phyloP scores from a whole-genome alignment of 2,329 filamentous ascomycete species.

The Emergomyces orientalis region DNA sequence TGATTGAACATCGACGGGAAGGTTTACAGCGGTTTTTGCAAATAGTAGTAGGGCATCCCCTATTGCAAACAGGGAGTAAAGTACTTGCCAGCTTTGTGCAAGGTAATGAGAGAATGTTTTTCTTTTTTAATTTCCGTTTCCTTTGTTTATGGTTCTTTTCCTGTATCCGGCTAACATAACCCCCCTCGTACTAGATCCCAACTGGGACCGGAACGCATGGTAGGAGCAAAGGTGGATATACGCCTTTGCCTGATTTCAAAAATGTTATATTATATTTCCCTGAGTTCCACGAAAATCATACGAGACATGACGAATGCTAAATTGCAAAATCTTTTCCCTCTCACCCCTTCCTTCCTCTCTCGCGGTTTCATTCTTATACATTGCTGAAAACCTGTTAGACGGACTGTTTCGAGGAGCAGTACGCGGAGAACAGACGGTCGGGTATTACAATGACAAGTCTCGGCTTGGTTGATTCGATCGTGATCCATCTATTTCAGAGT shows the following conservation, averaged over 20 bases:
- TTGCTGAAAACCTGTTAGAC: background rate
- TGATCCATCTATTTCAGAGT: background rate
- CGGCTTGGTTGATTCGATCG: background rate
- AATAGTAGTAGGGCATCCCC: conserved; percentile 92
- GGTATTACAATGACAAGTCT: background rate
- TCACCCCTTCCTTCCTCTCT: background rate
- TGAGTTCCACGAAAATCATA: background rate
- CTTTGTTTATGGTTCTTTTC: background rate
- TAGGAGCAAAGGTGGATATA: conserved; percentile 28
- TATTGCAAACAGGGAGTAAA: conserved; percentile 95
- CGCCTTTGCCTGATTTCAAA: background rate
- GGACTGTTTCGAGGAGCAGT: background rate
- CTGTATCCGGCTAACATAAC: conserved; percentile 13
- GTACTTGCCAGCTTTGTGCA: conserved; percentile 95
- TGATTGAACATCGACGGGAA: conserved; percentile 87
- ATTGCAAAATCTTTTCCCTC: background rate
- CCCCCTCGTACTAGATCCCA: conserved; percentile 34
- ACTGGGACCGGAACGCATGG: conserved; percentile 86
- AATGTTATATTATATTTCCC: background rate
- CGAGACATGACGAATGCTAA: background rate
- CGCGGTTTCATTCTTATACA: too few species aligned
- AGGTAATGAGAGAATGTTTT: conserved; percentile 46
- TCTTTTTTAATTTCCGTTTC: background rate
- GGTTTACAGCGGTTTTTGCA: conserved; percentile 92
- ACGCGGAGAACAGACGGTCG: background rate